Evolutionary conservation across 1,139 yeast genomes (phyloP).

Genomic region (Blastobotrys malaysiensis): DNA sequence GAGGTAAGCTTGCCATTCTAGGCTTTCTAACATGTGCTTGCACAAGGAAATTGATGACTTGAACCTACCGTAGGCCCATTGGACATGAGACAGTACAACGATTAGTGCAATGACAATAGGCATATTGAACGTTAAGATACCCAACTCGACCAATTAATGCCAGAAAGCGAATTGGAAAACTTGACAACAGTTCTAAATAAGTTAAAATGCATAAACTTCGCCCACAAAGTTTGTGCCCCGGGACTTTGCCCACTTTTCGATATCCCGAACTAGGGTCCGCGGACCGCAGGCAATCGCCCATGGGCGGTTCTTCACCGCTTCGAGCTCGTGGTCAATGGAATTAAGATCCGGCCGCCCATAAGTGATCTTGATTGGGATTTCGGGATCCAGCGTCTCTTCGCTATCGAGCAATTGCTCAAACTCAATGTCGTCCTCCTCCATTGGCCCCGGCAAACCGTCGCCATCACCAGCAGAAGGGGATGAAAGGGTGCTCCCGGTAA

Average conservation of each 20-base stretch:
- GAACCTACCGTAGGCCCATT: no score
- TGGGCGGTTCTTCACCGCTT: slow-evolving; percentile 15
- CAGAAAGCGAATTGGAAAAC: no score
- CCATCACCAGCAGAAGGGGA: slow-evolving; percentile 3
- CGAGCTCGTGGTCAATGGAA: slow-evolving; percentile 25
- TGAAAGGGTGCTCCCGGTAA: slow-evolving; percentile 28
- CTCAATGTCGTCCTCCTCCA: slow-evolving; percentile 23
- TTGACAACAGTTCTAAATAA: no score
- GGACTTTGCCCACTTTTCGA: slow-evolving; percentile 36
- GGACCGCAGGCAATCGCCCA: slow-evolving; percentile 69
- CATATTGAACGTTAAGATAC: no score
- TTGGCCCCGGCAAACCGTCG: slow-evolving; percentile 10
- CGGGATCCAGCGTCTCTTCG: slow-evolving; percentile 3
- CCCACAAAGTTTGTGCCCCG: slow-evolving; percentile 32
- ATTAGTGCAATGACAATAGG: no score
- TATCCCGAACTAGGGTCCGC: slow-evolving; percentile 41
- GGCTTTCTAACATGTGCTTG: no score
- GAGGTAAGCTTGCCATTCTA: no score
- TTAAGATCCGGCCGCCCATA: slow-evolving; percentile 20
- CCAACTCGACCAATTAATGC: no score
- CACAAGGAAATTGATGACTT: no score
- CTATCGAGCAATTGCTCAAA: slow-evolving; percentile 15
- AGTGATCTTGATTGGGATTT: slow-evolving; percentile 2
- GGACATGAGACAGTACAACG: no score
- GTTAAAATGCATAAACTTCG: slow-evolving; percentile 31